Evolutionary conservation across 441 rosid species (phyloP).

Genomic region (Pelargonium cotyledonis): DNA sequence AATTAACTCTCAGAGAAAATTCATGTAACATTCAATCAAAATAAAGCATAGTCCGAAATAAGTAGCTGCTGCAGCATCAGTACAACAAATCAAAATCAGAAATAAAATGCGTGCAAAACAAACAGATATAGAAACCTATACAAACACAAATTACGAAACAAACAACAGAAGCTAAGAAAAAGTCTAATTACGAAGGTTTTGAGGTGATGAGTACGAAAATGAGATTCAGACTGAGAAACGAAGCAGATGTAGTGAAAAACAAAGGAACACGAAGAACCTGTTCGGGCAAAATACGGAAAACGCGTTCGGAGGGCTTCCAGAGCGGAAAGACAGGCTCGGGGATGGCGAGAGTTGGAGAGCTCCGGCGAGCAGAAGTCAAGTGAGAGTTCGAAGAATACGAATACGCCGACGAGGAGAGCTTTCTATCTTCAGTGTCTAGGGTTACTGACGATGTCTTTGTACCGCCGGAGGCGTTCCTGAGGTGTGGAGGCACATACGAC

Average conservation of each 20-base stretch:
- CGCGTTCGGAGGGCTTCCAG: constrained; percentile 39
- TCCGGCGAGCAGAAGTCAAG: constrained; percentile 16
- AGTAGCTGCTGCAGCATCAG: no score
- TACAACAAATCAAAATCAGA: no score
- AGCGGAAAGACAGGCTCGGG: constrained; percentile 25
- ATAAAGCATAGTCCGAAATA: no score
- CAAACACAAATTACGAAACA: no score
- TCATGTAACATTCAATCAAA: no score
- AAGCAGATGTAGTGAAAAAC: no score
- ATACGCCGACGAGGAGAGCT: constrained; percentile 20
- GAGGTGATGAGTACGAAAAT: not conserved
- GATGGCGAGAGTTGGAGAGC: not conserved
- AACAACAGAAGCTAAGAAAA: no score
- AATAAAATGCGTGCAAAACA: not conserved
- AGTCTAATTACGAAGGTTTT: not conserved
- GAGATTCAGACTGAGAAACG: no score
- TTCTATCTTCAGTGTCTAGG: constrained; percentile 16
- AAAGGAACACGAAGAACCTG: constrained; percentile 18
- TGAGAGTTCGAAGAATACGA: constrained; percentile 12
- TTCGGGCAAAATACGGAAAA: constrained; percentile 28
- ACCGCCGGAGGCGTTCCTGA: constrained; percentile 19
- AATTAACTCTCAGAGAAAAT: no score
- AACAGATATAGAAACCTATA: no score
- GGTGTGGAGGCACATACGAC: constrained; percentile 37
- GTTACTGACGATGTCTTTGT: constrained; percentile 10